Evolutionary conservation across 2,329 filamentous ascomycete genomes (phyloP).

Genomic region (Setomelanomma holmii): DNA sequence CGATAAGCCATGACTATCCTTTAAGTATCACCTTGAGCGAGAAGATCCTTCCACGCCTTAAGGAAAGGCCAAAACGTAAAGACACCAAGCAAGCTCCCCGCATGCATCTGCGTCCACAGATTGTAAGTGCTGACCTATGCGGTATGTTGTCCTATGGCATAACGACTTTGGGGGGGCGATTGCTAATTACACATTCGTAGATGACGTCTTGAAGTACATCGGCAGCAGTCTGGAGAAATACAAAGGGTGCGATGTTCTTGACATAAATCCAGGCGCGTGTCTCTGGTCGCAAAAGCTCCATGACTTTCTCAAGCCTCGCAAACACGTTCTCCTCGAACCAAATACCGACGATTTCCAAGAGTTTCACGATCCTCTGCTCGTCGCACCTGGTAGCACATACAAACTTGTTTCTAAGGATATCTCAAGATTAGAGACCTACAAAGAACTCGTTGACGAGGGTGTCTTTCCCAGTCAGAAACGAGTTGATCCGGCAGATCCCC

Average conservation of each 20-base stretch:
- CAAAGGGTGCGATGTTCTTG: conserved; percentile 81
- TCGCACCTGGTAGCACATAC: conserved; percentile 51
- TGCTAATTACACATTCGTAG: conserved; percentile 48
- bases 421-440: conserved; percentile 50
- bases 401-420: conserved; percentile 52
- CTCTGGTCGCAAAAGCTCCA: conserved; percentile 82
- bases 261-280: conserved; percentile 82
- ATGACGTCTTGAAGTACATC: conserved; percentile 75
- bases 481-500: conserved; percentile 48
- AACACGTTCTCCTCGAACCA: conserved; percentile 83
- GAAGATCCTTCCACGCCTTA: conserved; percentile 12
- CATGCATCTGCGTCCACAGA: conserved; percentile 34
- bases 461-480: conserved; percentile 64
- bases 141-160: conserved; percentile 45
- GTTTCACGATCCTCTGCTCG: conserved; percentile 61
- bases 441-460: conserved; percentile 58
- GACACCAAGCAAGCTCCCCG: neutral
- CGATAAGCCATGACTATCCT: conserved; percentile 20
- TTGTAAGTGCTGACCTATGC: conserved; percentile 55
- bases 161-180: neutral
- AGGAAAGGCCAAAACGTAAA: neutral
- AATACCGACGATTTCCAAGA: conserved; percentile 64
- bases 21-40: conserved; percentile 16
- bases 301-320: conserved; percentile 75
- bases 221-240: conserved; percentile 72